Conservation (phyloP, 768 basidiomycete species). For the Mycena olivaceomarginata region DNA sequence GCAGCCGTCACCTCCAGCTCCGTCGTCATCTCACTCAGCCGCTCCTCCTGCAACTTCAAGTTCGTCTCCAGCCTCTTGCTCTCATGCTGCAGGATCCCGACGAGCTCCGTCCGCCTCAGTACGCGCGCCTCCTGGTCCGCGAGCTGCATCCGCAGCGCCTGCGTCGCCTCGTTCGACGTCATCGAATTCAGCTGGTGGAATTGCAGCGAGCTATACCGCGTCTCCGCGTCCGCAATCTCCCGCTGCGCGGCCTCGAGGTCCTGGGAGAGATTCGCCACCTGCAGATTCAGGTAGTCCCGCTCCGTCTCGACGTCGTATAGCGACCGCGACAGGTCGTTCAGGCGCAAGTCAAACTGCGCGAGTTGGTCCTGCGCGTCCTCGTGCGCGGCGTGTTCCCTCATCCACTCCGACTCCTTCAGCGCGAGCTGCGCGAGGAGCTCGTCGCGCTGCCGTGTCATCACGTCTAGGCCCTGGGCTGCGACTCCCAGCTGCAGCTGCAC, state of each 20-base stretch:
- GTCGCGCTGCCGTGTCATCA: slow-evolving; percentile 59
- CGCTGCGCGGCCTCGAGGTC: slow-evolving; percentile 74
- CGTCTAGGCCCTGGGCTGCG: slow-evolving; percentile 58
- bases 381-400: slow-evolving; percentile 51
- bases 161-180: slow-evolving; percentile 73
- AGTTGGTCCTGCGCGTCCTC: slow-evolving; percentile 61
- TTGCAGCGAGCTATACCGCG: slow-evolving; percentile 77
- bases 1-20: slow-evolving; percentile 81
- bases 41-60: slow-evolving; percentile 83
- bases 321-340: slow-evolving; percentile 65
- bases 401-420: slow-evolving; percentile 53
- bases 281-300: slow-evolving; percentile 79
- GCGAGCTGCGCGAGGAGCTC: slow-evolving; percentile 58
- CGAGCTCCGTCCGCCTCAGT: slow-evolving; percentile 80
- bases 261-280: slow-evolving; percentile 76
- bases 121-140: slow-evolving; percentile 82
- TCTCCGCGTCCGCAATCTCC: slow-evolving; percentile 75
- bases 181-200: slow-evolving; percentile 80
- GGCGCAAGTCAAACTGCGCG: slow-evolving; percentile 64
- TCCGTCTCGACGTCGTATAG: slow-evolving; percentile 78
- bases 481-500: slow-evolving; percentile 58
- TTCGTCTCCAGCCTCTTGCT: slow-evolving; percentile 87
- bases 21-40: slow-evolving; percentile 78
- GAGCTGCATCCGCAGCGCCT: slow-evolving; percentile 77
- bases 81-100: slow-evolving; percentile 88